Percentiles rank a stretch among this genome's conserved stretches.
Evolutionary conservation across 2,329 filamentous ascomycete genomes (phyloP).

Genomic region (Phaeosphaeriaceae sp.): DNA sequence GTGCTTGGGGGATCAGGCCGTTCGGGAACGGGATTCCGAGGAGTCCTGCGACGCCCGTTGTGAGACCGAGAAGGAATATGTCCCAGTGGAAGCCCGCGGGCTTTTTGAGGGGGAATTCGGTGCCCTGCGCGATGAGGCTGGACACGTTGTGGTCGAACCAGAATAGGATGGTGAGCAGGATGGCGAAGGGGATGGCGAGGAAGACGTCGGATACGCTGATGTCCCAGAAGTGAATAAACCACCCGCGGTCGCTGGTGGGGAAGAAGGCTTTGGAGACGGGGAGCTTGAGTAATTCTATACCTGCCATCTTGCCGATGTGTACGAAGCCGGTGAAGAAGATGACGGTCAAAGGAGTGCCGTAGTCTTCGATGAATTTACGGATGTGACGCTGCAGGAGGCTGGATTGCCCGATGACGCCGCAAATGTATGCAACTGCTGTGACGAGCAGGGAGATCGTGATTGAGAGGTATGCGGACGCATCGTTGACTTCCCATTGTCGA

Average conservation of each 20-base stretch:
- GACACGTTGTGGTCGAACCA: slow-evolving; percentile 85
- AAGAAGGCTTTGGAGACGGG: slow-evolving; percentile 81
- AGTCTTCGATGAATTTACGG: slow-evolving; percentile 86
- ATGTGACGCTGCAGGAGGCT: slow-evolving; percentile 77
- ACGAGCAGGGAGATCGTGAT: slow-evolving; percentile 80
- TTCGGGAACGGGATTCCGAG: slow-evolving; percentile 66
- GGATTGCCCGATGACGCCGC: slow-evolving; percentile 74
- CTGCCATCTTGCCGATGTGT: slow-evolving; percentile 82
- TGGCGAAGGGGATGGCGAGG: slow-evolving; percentile 83
- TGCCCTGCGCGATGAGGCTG: slow-evolving; percentile 64
- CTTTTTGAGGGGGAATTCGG: slow-evolving; percentile 64
- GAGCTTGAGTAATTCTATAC: slow-evolving; percentile 72
- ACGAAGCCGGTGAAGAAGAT: slow-evolving; percentile 92
- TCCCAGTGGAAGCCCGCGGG: slow-evolving; percentile 70
- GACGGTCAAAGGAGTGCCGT: slow-evolving; percentile 72
- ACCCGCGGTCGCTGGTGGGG: slow-evolving; percentile 75
- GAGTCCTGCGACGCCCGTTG: slow-evolving; percentile 64
- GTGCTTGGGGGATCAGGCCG: slow-evolving; percentile 67
- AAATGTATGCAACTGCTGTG: slow-evolving; percentile 77
- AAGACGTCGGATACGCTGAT: slow-evolving; percentile 77
- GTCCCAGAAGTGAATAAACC: slow-evolving; percentile 86
- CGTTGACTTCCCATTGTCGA: slow-evolving; percentile 70
- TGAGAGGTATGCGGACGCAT: slow-evolving; percentile 76
- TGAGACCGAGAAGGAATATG: slow-evolving; percentile 65
- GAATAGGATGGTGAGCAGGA: slow-evolving; percentile 84